Evolutionary conservation across 148 eudicot species (phyloP).

Genomic region (Nyssa sinensis): DNA sequence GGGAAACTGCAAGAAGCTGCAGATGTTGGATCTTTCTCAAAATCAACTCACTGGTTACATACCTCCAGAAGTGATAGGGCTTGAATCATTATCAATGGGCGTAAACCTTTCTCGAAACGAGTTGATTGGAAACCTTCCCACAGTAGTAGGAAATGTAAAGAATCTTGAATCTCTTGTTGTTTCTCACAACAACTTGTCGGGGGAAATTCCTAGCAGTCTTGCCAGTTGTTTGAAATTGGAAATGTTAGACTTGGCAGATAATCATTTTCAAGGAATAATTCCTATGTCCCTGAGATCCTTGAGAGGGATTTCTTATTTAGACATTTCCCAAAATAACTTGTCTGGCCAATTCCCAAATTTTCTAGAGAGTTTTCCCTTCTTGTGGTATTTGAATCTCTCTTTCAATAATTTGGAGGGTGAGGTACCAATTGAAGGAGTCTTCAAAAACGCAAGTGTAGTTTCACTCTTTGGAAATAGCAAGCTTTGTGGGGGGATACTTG

Average conservation of each 20-base stretch:
- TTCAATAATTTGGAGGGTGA: conserved; percentile 37
- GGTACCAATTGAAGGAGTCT: conserved; percentile 29
- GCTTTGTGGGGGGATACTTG: conserved; percentile 36
- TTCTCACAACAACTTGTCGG: conserved; percentile 20
- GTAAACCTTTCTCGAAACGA: conserved; percentile 21
- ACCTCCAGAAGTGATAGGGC: conserved; percentile 25
- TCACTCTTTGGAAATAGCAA: conserved; percentile 25
- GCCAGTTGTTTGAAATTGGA: conserved; percentile 18
- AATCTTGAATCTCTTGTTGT: conserved; percentile 18
- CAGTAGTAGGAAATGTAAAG: conserved; percentile 23
- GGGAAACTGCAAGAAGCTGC: conserved; percentile 22
- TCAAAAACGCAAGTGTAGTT: conserved; percentile 20
- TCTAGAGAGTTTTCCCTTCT: conserved; percentile 6
- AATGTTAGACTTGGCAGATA: conserved; percentile 9
- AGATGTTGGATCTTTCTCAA: not conserved
- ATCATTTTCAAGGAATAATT: conserved; percentile 30
- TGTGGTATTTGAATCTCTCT: conserved; percentile 17
- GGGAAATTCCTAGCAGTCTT: conserved; percentile 26
- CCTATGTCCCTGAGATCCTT: conserved; percentile 20
- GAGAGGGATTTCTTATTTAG: conserved; percentile 17
- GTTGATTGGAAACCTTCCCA: conserved; percentile 22
- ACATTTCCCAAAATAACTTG: conserved; percentile 33
- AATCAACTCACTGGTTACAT: conserved; percentile 30
- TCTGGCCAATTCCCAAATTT: conserved; percentile 32
- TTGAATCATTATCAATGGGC: not conserved